Base-by-base conservation (phyloP, 441 rosid species). In the Adansonia madagascariensis region DNA sequence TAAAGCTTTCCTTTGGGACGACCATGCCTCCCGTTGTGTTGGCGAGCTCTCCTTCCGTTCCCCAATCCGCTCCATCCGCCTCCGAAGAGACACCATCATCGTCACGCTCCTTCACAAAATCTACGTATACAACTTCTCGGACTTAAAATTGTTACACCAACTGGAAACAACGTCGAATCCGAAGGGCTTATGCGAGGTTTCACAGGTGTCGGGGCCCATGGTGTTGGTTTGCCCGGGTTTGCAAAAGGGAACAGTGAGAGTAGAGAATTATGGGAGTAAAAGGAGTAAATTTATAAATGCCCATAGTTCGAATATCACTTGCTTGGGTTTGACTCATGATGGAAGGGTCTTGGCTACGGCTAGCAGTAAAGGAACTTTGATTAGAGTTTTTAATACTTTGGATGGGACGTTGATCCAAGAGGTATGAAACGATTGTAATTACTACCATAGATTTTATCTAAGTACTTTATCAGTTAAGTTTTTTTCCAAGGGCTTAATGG, bases 271-370 rank as follows among this genome's bases (percentile, higher is more conserved):
- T 66, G 86, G 82, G 20, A 80, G 84, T 5, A 85, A 80, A 65
- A 71, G 75, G 70, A 75, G 83, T 0, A 84, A 80, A 75, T 79
- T 85, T 8, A 60, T 83, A 31, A 78, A 76, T 79, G 93, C 89
- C 0, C 91, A 90, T 60, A 86, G 81, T 39, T 90, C 91, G 0
- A 63, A 73, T 44, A 76, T 90, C 22, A 84, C 86, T 0, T 82
- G 88, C 60, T 63, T 88, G 22, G 73, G 85, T 0, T 60, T 90
- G 70, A 79, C 86, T 41, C 79, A 74, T n/a, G 90, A 90, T 53
- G 91, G 89, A 17, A 78, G 85, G 75, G 72, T 79, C 55, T 39
- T 88, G 35, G 91, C 93, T 14, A 87, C 91, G 46, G 87, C 91
- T 0, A 90, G 91, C 53, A 57, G 80, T 35, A 88, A 85, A 62